Percentiles rank a stretch among this genome's conserved stretches.
These are phyloP conservation scores for Casuarina glauca DNA, from an alignment of 306 rosid species.

Conservation along the genomic window DNA sequence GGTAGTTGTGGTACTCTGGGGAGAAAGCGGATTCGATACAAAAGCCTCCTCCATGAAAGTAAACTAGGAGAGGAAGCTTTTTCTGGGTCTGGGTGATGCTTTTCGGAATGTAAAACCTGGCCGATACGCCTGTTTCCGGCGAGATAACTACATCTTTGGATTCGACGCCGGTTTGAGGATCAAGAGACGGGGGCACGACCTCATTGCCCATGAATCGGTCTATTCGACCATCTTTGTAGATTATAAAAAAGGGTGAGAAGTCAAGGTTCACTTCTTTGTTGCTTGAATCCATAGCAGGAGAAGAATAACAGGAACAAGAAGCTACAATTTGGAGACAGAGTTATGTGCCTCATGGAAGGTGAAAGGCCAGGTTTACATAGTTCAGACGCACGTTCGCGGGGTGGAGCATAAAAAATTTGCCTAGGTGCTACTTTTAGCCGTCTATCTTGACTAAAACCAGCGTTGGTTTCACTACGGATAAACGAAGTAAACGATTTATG, in stretches of 20 bases:
- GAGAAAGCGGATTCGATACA: constrained; percentile 57
- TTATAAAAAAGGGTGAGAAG: constrained; percentile 47
- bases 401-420: background rate
- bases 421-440: background rate
- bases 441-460: too few species aligned
- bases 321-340: background rate
- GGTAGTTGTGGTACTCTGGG: constrained; percentile 44
- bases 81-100: constrained; percentile 21
- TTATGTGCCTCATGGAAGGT: background rate
- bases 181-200: constrained; percentile 39
- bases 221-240: constrained; percentile 62
- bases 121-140: constrained; percentile 47
- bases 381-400: background rate
- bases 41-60: constrained; percentile 78
- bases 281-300: constrained; percentile 32
- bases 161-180: constrained; percentile 53
- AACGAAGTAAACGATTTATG: too few species aligned
- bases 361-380: background rate
- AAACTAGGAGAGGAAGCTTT: constrained; percentile 58
- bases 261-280: constrained; percentile 29
- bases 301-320: constrained; percentile 4
- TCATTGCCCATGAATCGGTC: constrained; percentile 44
- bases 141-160: constrained; percentile 66
- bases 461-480: too few species aligned
- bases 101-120: constrained; percentile 58